Evolutionary conservation across 352 stramenopile species (phyloP).

Genomic region (Globisporangium paroecandrum): DNA sequence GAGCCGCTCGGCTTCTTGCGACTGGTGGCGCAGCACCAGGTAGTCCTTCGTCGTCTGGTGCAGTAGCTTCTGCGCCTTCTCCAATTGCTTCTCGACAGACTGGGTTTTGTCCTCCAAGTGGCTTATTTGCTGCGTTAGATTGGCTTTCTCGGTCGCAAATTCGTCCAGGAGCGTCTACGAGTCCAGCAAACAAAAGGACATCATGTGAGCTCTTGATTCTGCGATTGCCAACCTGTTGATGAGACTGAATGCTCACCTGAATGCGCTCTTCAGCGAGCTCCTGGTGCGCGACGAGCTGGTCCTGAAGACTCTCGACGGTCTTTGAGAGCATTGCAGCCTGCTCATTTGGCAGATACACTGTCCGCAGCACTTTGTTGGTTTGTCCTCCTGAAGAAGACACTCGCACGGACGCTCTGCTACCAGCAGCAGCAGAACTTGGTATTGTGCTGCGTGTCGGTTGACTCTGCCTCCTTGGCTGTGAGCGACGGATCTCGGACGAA

Average conservation of each 20-base stretch:
- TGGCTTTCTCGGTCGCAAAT: constrained; percentile 53
- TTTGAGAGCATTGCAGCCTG: constrained; percentile 46
- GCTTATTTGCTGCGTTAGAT: constrained; percentile 36
- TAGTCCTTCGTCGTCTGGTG: constrained; percentile 77
- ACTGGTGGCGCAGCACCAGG: constrained; percentile 63
- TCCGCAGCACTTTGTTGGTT: constrained; percentile 54
- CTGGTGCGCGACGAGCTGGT: constrained; percentile 56
- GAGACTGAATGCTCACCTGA: constrained; percentile 30
- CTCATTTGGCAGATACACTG: constrained; percentile 77
- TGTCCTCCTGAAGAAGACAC: constrained; percentile 17
- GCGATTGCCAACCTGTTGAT: neutral
- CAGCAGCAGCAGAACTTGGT: constrained; percentile 7
- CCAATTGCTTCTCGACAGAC: constrained; percentile 41
- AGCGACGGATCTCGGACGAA: constrained; percentile 27
- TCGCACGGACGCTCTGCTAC: constrained; percentile 19
- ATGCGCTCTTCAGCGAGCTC: constrained; percentile 54
- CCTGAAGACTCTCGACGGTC: constrained; percentile 53
- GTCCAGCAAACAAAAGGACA: neutral
- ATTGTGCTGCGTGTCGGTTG: neutral
- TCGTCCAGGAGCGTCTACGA: constrained; percentile 45
- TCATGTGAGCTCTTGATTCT: neutral
- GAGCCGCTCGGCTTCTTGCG: constrained; percentile 54
- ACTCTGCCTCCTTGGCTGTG: neutral
- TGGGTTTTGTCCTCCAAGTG: constrained; percentile 35
- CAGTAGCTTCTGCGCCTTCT: constrained; percentile 57